Evolutionary conservation across 352 stramenopile species (phyloP).

Genomic region (Phytophthora pseudosyringae): DNA sequence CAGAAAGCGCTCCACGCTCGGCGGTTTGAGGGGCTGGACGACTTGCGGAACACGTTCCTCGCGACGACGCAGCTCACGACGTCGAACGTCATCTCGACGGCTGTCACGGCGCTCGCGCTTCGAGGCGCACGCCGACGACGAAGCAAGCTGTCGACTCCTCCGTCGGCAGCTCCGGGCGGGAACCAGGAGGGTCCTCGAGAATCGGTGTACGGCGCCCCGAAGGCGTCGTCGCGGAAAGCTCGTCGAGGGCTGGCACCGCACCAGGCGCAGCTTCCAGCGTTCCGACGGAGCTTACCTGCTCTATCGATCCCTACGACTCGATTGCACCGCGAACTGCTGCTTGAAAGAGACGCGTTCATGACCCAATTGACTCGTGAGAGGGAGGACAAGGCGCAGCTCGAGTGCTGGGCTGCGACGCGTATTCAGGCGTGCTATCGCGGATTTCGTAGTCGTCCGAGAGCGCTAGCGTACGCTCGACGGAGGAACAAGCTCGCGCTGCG

Average conservation of each 20-base stretch:
- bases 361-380: slow-evolving; percentile 56
- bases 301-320: slow-evolving; percentile 53
- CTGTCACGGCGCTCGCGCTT: slow-evolving; percentile 48
- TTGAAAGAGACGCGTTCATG: slow-evolving; percentile 72
- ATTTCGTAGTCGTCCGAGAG: slow-evolving; percentile 49
- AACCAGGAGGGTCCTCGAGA: slow-evolving; percentile 43
- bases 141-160: slow-evolving; percentile 8
- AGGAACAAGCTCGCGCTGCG: slow-evolving; percentile 27
- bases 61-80: slow-evolving; percentile 66
- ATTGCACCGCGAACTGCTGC: slow-evolving; percentile 57
- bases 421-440: slow-evolving; percentile 73
- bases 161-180: slow-evolving; percentile 6
- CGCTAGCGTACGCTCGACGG: slow-evolving; percentile 49
- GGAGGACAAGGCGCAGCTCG: slow-evolving; percentile 50
- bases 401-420: slow-evolving; percentile 67
- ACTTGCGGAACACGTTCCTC: slow-evolving; percentile 44
- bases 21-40: slow-evolving; percentile 53
- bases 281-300: slow-evolving; percentile 58
- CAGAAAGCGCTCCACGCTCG: slow-evolving; percentile 29
- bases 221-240: slow-evolving; percentile 46
- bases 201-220: slow-evolving; percentile 29
- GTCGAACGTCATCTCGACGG: slow-evolving; percentile 70
- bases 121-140: slow-evolving; percentile 15
- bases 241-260: slow-evolving; percentile 35
- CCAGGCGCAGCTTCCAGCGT: slow-evolving; percentile 54